Conservation (phyloP, 164 flowering plant species). For the Sedum album region DNA sequence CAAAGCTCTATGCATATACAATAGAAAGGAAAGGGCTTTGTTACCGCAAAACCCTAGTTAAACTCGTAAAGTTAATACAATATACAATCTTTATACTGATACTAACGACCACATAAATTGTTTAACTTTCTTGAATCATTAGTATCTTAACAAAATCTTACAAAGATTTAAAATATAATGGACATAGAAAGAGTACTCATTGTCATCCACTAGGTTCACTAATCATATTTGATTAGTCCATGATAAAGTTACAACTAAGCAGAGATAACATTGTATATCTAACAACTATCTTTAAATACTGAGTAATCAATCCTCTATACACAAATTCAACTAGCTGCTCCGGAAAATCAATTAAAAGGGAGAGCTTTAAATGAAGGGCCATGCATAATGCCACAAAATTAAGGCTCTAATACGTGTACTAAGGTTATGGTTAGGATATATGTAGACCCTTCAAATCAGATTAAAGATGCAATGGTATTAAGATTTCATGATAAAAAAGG, state of each 20-base stretch:
- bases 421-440: no score
- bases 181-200: constrained; percentile 2
- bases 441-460: constrained; percentile 4
- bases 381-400: no score
- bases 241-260: background rate
- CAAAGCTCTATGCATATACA: no score
- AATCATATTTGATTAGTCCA: constrained; percentile 7
- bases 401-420: no score
- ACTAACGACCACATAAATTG: background rate
- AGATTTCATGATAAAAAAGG: background rate
- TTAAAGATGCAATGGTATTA: background rate
- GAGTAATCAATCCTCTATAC: no score
- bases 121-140: background rate
- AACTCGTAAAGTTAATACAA: background rate
- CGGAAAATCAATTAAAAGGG: no score
- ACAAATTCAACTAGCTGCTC: no score
- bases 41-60: background rate
- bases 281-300: no score
- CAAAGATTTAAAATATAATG: background rate
- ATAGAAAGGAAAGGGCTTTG: background rate
- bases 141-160: background rate
- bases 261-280: constrained; percentile 7
- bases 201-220: background rate
- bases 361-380: no score
- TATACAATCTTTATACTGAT: background rate